These are phyloP conservation scores for Ambrosia trifida DNA, from an alignment of 129 eudicot species.

Conservation along the genomic window DNA sequence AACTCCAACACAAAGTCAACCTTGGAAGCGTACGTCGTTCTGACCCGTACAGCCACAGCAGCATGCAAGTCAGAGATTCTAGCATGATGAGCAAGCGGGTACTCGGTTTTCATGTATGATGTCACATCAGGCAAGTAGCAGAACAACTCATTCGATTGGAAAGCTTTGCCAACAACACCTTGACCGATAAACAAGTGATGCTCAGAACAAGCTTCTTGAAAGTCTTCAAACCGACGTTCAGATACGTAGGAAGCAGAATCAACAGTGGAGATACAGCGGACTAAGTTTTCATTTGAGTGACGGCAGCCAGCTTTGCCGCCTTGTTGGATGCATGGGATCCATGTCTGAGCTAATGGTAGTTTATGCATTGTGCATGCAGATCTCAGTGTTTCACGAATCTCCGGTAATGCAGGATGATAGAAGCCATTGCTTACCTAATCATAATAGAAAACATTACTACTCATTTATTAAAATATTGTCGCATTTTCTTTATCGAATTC, in stretches of 20 bases:
- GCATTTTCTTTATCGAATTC: constrained; percentile 9
- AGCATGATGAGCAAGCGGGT: constrained; percentile 92
- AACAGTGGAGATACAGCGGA: constrained; percentile 65
- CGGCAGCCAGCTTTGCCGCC: constrained; percentile 75
- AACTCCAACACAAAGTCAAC: constrained; percentile 91
- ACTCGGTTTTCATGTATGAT: constrained; percentile 62
- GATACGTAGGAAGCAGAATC: constrained; percentile 69
- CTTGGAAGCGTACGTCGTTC: constrained; percentile 51
- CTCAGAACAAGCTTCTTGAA: constrained; percentile 89
- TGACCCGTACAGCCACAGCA: constrained; percentile 86
- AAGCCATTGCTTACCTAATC: constrained; percentile 49
- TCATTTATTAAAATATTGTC: not conserved
- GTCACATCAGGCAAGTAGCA: constrained; percentile 73
- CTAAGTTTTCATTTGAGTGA: constrained; percentile 65
- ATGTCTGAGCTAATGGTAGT: constrained; percentile 88
- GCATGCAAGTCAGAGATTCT: constrained; percentile 69
- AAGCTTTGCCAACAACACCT: constrained; percentile 85
- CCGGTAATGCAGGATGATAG: constrained; percentile 73
- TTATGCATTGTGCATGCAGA: constrained; percentile 63
- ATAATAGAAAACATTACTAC: constrained; percentile 10
- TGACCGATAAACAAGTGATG: constrained; percentile 85
- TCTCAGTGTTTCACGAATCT: constrained; percentile 62
- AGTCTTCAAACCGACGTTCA: constrained; percentile 46
- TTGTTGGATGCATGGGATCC: constrained; percentile 88
- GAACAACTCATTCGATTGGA: constrained; percentile 56